Conservation (phyloP, 2,329 filamentous ascomycete genomes). For the Ceratocystis colombiana region DNA sequence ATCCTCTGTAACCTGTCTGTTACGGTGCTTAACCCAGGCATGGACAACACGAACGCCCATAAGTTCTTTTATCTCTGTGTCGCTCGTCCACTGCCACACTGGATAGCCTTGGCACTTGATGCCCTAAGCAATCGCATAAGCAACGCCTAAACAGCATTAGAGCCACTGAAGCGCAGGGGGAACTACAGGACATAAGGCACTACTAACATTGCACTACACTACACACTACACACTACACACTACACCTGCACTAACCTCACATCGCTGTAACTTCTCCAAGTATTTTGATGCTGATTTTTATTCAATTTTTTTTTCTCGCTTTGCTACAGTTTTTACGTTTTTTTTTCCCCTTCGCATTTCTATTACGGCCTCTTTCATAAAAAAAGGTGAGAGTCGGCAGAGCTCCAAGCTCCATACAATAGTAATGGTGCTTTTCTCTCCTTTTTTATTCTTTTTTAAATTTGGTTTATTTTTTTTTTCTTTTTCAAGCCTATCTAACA, state of each 20-base stretch:
- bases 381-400: too few species aligned
- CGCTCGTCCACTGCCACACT: too few species aligned
- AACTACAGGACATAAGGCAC: too few species aligned
- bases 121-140: too few species aligned
- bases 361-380: background rate
- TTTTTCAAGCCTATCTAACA: background rate
- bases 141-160: too few species aligned
- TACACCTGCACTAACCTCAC: background rate
- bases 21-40: background rate
- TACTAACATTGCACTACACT: too few species aligned
- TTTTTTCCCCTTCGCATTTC: background rate
- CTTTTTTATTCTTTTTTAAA: background rate
- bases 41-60: too few species aligned
- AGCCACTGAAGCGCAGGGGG: too few species aligned
- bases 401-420: too few species aligned
- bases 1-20: constrained; percentile 1
- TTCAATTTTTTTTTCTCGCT: background rate
- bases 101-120: too few species aligned
- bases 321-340: background rate
- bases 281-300: background rate
- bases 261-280: background rate
- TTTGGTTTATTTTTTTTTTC: background rate
- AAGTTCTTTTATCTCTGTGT: too few species aligned
- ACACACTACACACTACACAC: background rate
- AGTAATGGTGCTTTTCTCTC: background rate